Conservation (phyloP, 2,329 filamentous ascomycete genomes). For the Aureobasidium sp. region DNA sequence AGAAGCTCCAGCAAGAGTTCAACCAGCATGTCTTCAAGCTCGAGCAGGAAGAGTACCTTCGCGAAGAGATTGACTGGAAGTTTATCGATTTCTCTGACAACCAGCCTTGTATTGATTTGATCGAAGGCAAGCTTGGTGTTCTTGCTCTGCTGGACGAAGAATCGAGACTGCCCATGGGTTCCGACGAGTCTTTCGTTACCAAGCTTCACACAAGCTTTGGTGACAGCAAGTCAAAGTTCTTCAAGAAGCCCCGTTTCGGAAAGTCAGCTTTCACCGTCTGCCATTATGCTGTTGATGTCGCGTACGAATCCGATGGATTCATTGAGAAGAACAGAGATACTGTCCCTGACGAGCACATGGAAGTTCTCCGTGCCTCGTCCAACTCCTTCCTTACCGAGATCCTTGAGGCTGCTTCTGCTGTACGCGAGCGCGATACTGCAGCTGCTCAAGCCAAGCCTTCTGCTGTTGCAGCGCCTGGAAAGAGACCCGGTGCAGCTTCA, state of each 20-base stretch:
- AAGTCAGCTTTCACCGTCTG: conserved; percentile 97
- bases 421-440: conserved; percentile 77
- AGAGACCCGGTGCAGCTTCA: conserved; percentile 83
- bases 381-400: conserved; percentile 82
- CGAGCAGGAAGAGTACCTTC: conserved; percentile 94
- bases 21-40: conserved; percentile 99
- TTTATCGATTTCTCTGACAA: conserved; percentile 99
- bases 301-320: conserved; percentile 97
- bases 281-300: conserved; percentile 96
- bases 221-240: conserved; percentile 86
- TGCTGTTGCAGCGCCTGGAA: conserved; percentile 55
- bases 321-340: conserved; percentile 99
- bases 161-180: conserved; percentile 91
- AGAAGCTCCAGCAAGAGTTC: conserved; percentile 98
- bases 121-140: conserved; percentile 93
- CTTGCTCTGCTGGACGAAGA: conserved; percentile 91
- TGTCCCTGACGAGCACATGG: conserved; percentile 96
- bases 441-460: conserved; percentile 56
- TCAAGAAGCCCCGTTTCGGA: conserved; percentile 96
- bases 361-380: conserved; percentile 72
- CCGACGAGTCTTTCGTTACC: conserved; percentile 91
- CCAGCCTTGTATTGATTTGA: conserved; percentile 96
- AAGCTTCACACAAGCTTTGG: conserved; percentile 94
- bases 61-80: conserved; percentile 96
- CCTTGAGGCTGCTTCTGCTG: conserved; percentile 72